Conservation (phyloP, 176 grass and related monocot genomes). For the Zizania latifolia region DNA sequence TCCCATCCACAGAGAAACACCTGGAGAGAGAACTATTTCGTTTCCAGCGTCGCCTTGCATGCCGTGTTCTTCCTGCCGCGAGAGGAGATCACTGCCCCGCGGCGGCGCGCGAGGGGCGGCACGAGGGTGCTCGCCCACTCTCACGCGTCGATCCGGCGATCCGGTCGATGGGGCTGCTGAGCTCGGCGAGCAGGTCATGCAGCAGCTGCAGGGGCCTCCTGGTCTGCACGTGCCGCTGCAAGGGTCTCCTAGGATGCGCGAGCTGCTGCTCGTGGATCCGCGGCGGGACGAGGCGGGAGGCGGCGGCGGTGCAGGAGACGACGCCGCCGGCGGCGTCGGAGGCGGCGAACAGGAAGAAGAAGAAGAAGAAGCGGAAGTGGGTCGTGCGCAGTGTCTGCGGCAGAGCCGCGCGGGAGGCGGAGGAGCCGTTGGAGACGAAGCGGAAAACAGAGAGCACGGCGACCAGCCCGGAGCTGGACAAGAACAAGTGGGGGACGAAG, state of each 20-base stretch:
- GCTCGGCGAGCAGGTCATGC: slow-evolving; percentile 21
- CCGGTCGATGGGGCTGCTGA: slow-evolving; percentile 31
- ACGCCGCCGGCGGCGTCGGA: slow-evolving; percentile 1
- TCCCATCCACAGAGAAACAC: slow-evolving; percentile 14
- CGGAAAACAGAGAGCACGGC: slow-evolving; percentile 41
- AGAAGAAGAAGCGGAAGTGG: slow-evolving; percentile 34
- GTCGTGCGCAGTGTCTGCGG: slow-evolving; percentile 6
- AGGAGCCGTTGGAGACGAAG: slow-evolving; percentile 30
- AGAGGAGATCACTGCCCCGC: background rate
- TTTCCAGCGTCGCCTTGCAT: background rate
- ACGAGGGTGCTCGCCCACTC: slow-evolving; percentile 51
- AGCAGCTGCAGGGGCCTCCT: slow-evolving; percentile 22
- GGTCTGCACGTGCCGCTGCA: slow-evolving; percentile 31
- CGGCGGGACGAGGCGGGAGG: no score
- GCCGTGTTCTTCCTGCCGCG: slow-evolving; percentile 9
- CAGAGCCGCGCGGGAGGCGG: slow-evolving; percentile 10
- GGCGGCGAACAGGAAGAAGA: no score
- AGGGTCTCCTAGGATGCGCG: slow-evolving; percentile 17
- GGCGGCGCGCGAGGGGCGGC: slow-evolving; percentile 20
- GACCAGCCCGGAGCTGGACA: background rate
- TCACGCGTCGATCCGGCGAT: slow-evolving; percentile 42
- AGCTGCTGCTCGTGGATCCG: slow-evolving; percentile 42
- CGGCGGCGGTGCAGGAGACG: slow-evolving; percentile 11
- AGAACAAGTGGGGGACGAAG: slow-evolving; percentile 34
- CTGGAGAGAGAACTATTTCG: slow-evolving; percentile 2